phyloP scores from a whole-genome alignment of 495 filamentous ascomycete genomes.

The Podospora pseudoanserina region DNA sequence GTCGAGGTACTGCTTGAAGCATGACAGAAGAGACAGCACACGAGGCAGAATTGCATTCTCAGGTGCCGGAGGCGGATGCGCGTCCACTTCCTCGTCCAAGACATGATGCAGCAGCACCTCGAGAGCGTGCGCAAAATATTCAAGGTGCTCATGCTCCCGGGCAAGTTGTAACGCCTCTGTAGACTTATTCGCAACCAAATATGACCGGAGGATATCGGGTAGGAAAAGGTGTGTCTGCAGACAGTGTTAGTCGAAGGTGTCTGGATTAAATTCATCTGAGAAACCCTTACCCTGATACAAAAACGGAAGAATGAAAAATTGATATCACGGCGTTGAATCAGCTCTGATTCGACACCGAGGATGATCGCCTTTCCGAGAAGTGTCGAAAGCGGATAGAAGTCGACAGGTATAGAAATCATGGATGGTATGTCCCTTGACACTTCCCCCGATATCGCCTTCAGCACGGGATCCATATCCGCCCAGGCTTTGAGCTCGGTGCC shows the following conservation, averaged over 20 bases:
- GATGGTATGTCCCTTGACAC: constrained; percentile 56
- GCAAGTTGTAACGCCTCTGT: constrained; percentile 71
- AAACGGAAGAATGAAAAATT: constrained; percentile 84
- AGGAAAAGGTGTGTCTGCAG: constrained; percentile 81
- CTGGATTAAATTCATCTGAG: not conserved
- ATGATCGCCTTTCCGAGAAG: constrained; percentile 81
- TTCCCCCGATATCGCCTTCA: constrained; percentile 62
- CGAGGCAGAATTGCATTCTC: constrained; percentile 76
- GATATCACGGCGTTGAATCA: constrained; percentile 84
- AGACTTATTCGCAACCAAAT: constrained; percentile 66
- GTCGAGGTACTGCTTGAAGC: constrained; percentile 85
- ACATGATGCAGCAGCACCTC: constrained; percentile 92
- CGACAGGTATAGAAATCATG: constrained; percentile 62
- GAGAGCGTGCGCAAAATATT: constrained; percentile 88
- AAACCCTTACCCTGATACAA: constrained; percentile 61
- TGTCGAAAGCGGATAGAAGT: constrained; percentile 93
- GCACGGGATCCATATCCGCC: constrained; percentile 85
- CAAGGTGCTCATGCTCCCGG: constrained; percentile 77
- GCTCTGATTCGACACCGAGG: constrained; percentile 84
- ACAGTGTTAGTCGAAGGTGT: constrained; percentile 9
- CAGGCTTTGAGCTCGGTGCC: constrained; percentile 78
- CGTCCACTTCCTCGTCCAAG: constrained; percentile 89
- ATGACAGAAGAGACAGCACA: constrained; percentile 84
- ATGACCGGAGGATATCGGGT: constrained; percentile 75
- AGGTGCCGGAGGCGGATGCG: constrained; percentile 53